Evolutionary conservation across 2,329 filamentous ascomycete genomes (phyloP).

Genomic region (Gaeumannomyces sp.): DNA sequence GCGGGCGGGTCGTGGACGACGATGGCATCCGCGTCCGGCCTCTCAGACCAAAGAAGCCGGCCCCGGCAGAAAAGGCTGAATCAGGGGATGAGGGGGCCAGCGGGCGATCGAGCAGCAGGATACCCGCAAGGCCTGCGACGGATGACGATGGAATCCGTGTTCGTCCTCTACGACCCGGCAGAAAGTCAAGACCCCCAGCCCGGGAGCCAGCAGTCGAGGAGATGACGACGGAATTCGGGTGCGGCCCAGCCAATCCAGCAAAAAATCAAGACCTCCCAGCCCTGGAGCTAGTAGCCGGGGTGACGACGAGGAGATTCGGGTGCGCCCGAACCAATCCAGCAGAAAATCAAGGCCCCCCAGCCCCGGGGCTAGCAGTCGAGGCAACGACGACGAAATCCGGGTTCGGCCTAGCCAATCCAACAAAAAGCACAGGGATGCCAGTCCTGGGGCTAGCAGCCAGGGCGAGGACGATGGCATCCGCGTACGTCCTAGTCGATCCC

Average conservation of each 20-base stretch:
- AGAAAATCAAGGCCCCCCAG: background rate
- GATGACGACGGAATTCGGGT: conserved; percentile 22
- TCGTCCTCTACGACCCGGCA: conserved; percentile 8
- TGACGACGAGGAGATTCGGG: conserved; percentile 20
- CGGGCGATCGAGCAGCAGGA: background rate
- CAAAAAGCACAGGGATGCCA: background rate
- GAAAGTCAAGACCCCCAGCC: background rate
- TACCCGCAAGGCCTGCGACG: background rate
- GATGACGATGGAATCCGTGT: conserved; percentile 21
- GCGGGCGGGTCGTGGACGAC: conserved; percentile 22
- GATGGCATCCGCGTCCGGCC: conserved; percentile 34
- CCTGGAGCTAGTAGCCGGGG: background rate
- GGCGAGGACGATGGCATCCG: conserved; percentile 35
- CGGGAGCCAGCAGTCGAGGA: background rate
- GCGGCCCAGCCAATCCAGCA: conserved; percentile 13
- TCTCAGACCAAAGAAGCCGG: conserved; percentile 12
- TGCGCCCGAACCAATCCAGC: conserved; percentile 15
- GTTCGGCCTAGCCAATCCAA: conserved; percentile 15
- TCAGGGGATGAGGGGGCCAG: conserved; percentile 5
- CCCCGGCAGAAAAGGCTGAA: background rate
- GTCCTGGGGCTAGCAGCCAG: background rate
- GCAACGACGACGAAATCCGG: conserved; percentile 1
- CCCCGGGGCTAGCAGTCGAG: background rate
- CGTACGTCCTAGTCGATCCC: conserved; percentile 22
- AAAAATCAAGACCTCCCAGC: background rate